Percentiles rank a stretch among this genome's conserved stretches.
Conservation (phyloP, 2,329 filamentous ascomycete species). For the Lachnellula cervina region DNA sequence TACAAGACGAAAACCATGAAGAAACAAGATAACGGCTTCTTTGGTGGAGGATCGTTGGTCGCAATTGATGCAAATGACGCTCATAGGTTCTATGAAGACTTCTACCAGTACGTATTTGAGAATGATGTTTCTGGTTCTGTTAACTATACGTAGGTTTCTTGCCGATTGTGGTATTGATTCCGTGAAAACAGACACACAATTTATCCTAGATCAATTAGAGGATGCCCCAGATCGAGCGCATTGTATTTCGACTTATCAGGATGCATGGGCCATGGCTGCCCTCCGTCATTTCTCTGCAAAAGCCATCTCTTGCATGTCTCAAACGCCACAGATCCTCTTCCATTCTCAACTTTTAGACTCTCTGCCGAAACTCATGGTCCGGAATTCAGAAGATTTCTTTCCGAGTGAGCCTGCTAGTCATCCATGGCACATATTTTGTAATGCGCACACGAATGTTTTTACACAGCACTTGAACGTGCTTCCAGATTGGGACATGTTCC, state of each 20-base stretch:
- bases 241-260: conserved; percentile 9
- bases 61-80: conserved; percentile 9
- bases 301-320: conserved; percentile 18
- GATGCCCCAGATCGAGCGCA: neutral
- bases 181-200: conserved; percentile 15
- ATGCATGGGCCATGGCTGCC: conserved; percentile 5
- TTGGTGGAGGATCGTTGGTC: conserved; percentile 7
- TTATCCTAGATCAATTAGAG: conserved; percentile 7
- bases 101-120: conserved; percentile 8
- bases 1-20: conserved; percentile 11
- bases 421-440: conserved; percentile 14
- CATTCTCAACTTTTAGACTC: conserved; percentile 6
- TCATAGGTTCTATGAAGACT: conserved; percentile 12
- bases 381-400: conserved; percentile 18
- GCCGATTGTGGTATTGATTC: conserved; percentile 7
- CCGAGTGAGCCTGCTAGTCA: conserved; percentile 11
- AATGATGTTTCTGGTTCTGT: too few relatives aligned
- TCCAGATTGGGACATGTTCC: conserved; percentile 12
- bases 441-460: conserved; percentile 10
- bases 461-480: conserved; percentile 12
- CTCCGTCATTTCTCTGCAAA: conserved; percentile 7
- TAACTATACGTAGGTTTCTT: conserved; percentile 9
- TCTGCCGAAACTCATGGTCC: conserved; percentile 2
- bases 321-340: conserved; percentile 11
- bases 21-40: conserved; percentile 10